Evolutionary conservation across 805 yeast genomes (phyloP).

Genomic region (Cyberlindnera samutprakarnensis): DNA sequence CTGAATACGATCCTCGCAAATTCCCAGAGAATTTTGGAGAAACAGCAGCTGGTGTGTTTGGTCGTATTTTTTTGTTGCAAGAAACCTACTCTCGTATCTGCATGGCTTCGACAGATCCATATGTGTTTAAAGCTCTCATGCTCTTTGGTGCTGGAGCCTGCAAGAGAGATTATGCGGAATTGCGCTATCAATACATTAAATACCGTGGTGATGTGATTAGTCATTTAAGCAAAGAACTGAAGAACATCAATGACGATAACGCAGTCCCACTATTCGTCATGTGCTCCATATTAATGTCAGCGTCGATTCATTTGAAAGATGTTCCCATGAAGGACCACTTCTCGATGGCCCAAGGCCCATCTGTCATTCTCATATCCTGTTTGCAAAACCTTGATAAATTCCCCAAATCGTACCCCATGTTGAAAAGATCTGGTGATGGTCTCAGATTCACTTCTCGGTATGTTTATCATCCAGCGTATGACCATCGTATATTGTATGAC

Average conservation of each 20-base stretch:
- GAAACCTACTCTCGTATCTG: constrained; percentile 4
- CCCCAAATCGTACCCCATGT: constrained; percentile 6
- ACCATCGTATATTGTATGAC: constrained; percentile 13
- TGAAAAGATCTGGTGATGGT: constrained; percentile 16
- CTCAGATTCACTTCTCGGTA: constrained; percentile 11
- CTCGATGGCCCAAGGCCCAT: constrained; percentile 15
- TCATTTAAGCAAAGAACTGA: constrained; percentile 4
- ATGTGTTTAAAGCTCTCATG: constrained; percentile 9
- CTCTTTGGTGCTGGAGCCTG: constrained; percentile 12
- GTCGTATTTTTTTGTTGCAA: constrained; percentile 9
- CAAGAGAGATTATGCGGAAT: constrained; percentile 2
- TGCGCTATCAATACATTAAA: constrained; percentile 6
- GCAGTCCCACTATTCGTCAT: constrained; percentile 6
- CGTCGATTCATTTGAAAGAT: constrained; percentile 7
- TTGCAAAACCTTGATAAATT: constrained; percentile 11
- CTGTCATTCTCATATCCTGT: constrained; percentile 8
- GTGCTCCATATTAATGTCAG: constrained; percentile 6
- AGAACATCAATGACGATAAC: constrained; percentile 12
- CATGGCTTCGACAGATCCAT: not conserved
- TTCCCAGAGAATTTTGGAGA: constrained; percentile 15
- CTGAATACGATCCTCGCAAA: constrained; percentile 4
- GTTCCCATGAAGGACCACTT: constrained; percentile 11
- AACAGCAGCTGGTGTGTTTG: constrained; percentile 8
- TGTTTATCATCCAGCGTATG: constrained; percentile 17
- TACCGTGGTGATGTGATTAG: constrained; percentile 14